Evolutionary conservation across 257 asterid species (phyloP), one percentile per base, ranked within the genome.

Genomic region (Cruciata laevipes): DNA sequence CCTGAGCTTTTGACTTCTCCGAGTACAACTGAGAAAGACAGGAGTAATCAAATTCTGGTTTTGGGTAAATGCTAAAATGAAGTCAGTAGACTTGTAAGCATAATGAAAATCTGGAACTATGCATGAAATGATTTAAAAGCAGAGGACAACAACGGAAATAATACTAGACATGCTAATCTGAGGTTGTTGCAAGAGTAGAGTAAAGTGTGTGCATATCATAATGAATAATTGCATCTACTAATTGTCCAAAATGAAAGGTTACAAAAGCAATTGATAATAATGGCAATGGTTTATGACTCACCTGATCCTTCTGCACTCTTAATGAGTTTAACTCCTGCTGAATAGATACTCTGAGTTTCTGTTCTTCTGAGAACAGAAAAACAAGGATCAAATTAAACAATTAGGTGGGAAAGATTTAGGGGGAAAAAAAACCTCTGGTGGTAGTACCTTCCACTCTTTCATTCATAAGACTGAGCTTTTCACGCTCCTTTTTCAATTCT

Each of bases 401-500:
- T 63, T 18, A 55, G 67, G 42, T 13, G 25, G 66, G 14, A 61
- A 32, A 17, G 4, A 10, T 16, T 42, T 30, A 61, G 38, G 47
- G 47, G 21, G 42, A 12, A 38, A 38, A 58, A 20, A 65, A 56
- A 23, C 40, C 69, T 70, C 63, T 60, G 63, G 6, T 25, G 61
- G 25, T 66, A 56, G 47, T 80, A 90, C 99, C 96, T 85, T 88
- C 86, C 78, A 94, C 82, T 73, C 73, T 83, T 38, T 66, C 53
- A 59, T 82, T 86, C 81, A 83, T 60, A 70, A 72, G 82, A 53
- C 78, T 84, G 68, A 79, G 75, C 78, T 82, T 86, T 51, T 71
- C 73, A 10, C 83, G 99, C 75, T 87, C 96, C 76, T 80, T 83
- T 71, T 87, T 88, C 74, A 90, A 87, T 74, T 88, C 91, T 65